Percentiles rank a stretch among this genome's conserved stretches.
Conservation (phyloP, 164 flowering plant species). For the Tinospora cordifolia region DNA sequence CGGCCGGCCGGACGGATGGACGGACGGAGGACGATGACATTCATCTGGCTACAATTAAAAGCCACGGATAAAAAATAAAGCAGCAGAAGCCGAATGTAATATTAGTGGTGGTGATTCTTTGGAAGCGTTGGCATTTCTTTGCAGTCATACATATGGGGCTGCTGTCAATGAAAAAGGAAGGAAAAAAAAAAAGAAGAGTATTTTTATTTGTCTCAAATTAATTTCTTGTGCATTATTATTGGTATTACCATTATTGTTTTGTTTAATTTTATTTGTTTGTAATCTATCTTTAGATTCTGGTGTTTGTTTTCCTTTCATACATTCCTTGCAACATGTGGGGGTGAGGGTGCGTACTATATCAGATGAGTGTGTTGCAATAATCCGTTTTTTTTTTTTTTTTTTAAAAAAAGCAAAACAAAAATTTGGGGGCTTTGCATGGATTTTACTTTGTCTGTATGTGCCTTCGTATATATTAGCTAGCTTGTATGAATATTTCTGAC, state of each 20-base stretch:
- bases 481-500: too few relatives aligned
- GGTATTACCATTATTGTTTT: too few relatives aligned
- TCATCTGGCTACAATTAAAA: too few relatives aligned
- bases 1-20: too few relatives aligned
- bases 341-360: not conserved
- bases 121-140: not conserved
- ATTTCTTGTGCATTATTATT: not conserved
- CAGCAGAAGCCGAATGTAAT: not conserved
- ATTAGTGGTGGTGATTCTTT: not conserved
- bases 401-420: too few relatives aligned
- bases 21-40: too few relatives aligned
- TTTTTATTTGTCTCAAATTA: not conserved
- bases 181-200: not conserved
- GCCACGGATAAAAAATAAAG: not conserved
- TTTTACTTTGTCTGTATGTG: too few relatives aligned
- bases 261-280: not conserved
- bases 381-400: too few relatives aligned
- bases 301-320: conserved; percentile 1
- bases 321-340: not conserved
- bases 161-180: not conserved
- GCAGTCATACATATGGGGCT: not conserved
- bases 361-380: too few relatives aligned
- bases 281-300: not conserved
- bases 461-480: too few relatives aligned
- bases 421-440: too few relatives aligned